phyloP scores from a whole-genome alignment of 768 basidiomycete genomes.

The Lactifluus rugatus region DNA sequence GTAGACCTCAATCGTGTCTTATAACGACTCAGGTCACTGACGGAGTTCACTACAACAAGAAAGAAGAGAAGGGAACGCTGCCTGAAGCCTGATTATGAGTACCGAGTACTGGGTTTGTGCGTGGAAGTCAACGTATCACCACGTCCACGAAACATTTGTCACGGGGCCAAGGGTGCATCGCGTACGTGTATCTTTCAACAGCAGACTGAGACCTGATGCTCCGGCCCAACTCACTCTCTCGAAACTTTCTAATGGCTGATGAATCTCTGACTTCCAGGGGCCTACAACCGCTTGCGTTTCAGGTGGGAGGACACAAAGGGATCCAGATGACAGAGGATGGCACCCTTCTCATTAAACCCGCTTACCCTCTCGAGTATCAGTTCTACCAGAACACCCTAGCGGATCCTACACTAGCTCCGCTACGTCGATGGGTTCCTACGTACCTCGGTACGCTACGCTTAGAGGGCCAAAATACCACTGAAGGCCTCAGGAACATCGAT shows the following conservation, averaged over 20 bases:
- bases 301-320: constrained; percentile 78
- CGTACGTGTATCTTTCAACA: too few species aligned
- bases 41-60: not conserved
- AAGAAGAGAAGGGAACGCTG: too few species aligned
- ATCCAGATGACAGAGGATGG: constrained; percentile 64
- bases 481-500: constrained; percentile 15
- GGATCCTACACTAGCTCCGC: constrained; percentile 31
- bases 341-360: constrained; percentile 74
- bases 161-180: too few species aligned
- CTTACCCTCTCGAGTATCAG: constrained; percentile 48
- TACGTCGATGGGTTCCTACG: constrained; percentile 56
- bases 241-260: not conserved
- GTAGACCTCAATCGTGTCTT: too few species aligned
- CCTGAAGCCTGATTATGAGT: too few species aligned
- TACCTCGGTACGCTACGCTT: constrained; percentile 75
- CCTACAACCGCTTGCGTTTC: constrained; percentile 34
- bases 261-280: not conserved
- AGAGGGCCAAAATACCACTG: constrained; percentile 38
- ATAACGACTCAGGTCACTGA: not conserved
- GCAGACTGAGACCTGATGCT: not conserved
- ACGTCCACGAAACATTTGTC: too few species aligned
- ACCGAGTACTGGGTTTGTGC: too few species aligned
- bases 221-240: not conserved
- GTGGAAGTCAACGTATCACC: too few species aligned
- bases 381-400: constrained; percentile 58